phyloP scores from a whole-genome alignment of 2,329 filamentous ascomycete species.

The Hymenoscyphus albidus region DNA sequence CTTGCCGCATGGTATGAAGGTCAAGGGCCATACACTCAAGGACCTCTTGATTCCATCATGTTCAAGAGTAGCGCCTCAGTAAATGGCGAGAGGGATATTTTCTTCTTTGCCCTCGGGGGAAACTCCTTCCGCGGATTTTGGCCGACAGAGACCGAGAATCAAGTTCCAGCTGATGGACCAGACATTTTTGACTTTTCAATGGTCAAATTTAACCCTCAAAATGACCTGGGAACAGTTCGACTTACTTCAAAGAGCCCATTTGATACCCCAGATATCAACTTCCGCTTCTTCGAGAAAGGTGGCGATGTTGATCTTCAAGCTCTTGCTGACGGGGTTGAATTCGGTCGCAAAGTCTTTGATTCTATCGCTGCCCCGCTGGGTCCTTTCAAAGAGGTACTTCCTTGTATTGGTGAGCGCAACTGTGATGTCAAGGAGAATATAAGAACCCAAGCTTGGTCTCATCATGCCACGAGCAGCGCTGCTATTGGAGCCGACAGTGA shows the following conservation, averaged over 20 bases:
- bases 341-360: constrained; percentile 36
- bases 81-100: constrained; percentile 38
- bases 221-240: constrained; percentile 56
- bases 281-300: constrained; percentile 50
- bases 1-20: constrained; percentile 32
- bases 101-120: constrained; percentile 31
- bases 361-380: constrained; percentile 39
- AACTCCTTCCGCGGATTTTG: constrained; percentile 41
- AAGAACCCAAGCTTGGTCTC: constrained; percentile 49
- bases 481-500: constrained; percentile 48
- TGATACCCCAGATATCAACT: constrained; percentile 59
- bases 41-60: constrained; percentile 43
- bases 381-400: constrained; percentile 40
- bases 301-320: constrained; percentile 20
- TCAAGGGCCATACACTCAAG: constrained; percentile 40
- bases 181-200: constrained; percentile 16
- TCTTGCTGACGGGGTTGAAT: constrained; percentile 16
- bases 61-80: constrained; percentile 36
- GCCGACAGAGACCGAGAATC: constrained; percentile 37
- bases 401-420: constrained; percentile 39
- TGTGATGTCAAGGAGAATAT: constrained; percentile 46
- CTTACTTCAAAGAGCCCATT: constrained; percentile 59
- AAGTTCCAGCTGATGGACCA: constrained; percentile 39
- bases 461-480: constrained; percentile 53
- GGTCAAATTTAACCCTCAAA: constrained; percentile 57